Evolutionary conservation across 306 rosid species (phyloP), one percentile per base, ranked within the genome.

Genomic region (Cucurbita moschata): DNA sequence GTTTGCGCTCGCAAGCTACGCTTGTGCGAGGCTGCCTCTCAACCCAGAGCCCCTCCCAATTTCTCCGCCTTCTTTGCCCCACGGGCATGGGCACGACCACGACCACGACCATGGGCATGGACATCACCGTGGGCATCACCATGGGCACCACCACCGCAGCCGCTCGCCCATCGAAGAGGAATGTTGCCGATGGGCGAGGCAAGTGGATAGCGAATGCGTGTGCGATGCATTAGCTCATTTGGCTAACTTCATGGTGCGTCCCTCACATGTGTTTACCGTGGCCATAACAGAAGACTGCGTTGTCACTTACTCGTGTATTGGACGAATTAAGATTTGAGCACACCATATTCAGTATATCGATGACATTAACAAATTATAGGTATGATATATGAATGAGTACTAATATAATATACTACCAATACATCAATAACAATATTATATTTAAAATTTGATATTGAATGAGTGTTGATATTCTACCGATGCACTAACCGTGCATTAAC

Each of bases 181-280:
- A 37, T 94, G 98, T 46, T 94, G 98, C 80, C 68, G 86, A 57
- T 94, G 97, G 98, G 82, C 84, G 15, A 77, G 3, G 47, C 83
- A 82, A 56, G 81, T 94, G 10, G 97, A 90, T 54, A 75, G 15
- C 65, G 77, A 85, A 37, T 93, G 98, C 46, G 90, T 90, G 30
- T 90, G 98, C 72, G 90, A 88, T 9, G 30, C 86, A 74, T 83
- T 92, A 4, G 51, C 70, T 57, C 90, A 59, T 43, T 75, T 92
- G 87, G 93, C 98, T 5, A 49, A 78, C n/a, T 94, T 88, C 83
- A 89, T 90, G 18, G 37, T 62, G 15, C 86, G 83, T 79, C 90
- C 98, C 21, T 9, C 56, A 47, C 98, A 94, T 78, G 63, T 65
- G 30, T 85, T 85, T 83, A n/a, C 83, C 1, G 7, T 90, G n/a